Percentiles rank a stretch among this genome's conserved stretches.
These are phyloP conservation scores for Raphanus sativus DNA, from an alignment of 345 rosid genomes.

Conservation along the genomic window DNA sequence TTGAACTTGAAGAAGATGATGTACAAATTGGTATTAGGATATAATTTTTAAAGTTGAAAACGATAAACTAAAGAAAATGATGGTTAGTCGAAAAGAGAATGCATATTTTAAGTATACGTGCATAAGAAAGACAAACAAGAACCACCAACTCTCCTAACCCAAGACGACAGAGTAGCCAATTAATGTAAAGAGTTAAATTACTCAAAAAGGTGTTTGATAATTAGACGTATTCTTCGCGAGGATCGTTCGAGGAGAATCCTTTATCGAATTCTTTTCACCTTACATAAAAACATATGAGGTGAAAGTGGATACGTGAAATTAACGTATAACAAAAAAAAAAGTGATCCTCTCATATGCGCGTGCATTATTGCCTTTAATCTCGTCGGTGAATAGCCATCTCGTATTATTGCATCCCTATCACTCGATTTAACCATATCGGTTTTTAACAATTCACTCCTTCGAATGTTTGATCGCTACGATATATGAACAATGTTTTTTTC, in stretches of 20 bases:
- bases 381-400: neutral
- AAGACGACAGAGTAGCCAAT: neutral
- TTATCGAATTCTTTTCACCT: neutral
- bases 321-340: neutral
- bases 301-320: neutral
- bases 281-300: neutral
- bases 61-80: neutral
- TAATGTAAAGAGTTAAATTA: neutral
- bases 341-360: neutral
- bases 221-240: neutral
- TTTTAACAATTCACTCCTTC: no score
- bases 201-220: neutral
- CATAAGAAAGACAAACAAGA: constrained; percentile 9
- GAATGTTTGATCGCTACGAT: no score
- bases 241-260: neutral
- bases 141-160: constrained; percentile 15
- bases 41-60: neutral
- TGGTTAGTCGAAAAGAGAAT: neutral
- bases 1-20: neutral
- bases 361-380: neutral
- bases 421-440: no score
- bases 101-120: neutral
- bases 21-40: neutral
- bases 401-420: no score
- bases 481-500: neutral